A percentile compares a stretch with the other conserved stretches of the same genome.
These are phyloP conservation scores for Yamadazyma insecticola DNA, from an alignment of 805 yeast genomes.

Conservation along the genomic window DNA sequence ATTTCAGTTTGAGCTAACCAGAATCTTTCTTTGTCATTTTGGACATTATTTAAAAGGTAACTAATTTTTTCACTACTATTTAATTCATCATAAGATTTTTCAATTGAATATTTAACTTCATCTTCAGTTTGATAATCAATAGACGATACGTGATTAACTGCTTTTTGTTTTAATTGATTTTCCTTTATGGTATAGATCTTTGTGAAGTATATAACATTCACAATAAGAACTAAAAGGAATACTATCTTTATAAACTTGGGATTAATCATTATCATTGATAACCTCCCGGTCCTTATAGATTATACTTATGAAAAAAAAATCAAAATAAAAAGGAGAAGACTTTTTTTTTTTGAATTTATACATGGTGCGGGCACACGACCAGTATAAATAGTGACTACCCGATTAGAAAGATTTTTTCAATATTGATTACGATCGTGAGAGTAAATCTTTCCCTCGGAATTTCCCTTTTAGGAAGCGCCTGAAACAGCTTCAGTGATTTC, in stretches of 20 bases:
- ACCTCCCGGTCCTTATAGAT: not conserved
- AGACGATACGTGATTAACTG: conserved; percentile 9
- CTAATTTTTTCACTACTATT: conserved; percentile 14
- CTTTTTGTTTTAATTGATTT: conserved; percentile 12
- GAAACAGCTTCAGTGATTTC: too few relatives aligned
- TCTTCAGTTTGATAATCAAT: conserved; percentile 18
- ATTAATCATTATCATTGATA: conserved; percentile 9
- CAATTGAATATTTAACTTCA: conserved; percentile 11
- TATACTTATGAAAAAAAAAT: too few relatives aligned
- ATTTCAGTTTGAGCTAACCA: conserved; percentile 27
- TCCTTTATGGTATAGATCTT: conserved; percentile 16
- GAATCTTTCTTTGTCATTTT: conserved; percentile 19
- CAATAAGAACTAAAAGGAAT: conserved; percentile 15
- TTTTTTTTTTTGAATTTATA: too few relatives aligned
- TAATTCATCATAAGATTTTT: conserved; percentile 14
- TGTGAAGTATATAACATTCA: conserved; percentile 18
- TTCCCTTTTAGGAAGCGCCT: too few relatives aligned
- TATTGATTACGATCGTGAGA: too few relatives aligned
- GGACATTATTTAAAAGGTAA: conserved; percentile 16
- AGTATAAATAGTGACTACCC: too few relatives aligned
- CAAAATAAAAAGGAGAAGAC: too few relatives aligned
- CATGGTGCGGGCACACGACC: too few relatives aligned
- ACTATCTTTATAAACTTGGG: conserved; percentile 13
- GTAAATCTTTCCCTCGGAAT: too few relatives aligned
- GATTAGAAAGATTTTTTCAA: too few relatives aligned